phyloP scores from a whole-genome alignment of 805 yeast genomes.

The Nakazawaea populi region DNA sequence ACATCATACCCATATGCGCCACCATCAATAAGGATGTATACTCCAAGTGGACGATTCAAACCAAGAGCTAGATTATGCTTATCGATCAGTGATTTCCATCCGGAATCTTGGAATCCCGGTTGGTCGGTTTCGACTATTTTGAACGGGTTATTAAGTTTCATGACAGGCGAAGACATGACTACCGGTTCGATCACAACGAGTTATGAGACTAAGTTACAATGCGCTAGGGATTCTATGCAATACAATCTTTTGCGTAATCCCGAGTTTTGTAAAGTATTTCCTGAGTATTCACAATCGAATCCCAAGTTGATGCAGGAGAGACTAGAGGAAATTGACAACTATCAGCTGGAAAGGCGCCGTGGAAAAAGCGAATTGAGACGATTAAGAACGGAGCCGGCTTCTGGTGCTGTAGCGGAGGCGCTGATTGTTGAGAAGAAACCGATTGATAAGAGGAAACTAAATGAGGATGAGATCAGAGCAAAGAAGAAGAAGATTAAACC shows the following conservation, averaged over 20 bases:
- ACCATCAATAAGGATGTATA: slow-evolving; percentile 81
- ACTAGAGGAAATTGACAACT: slow-evolving; percentile 4
- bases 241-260: slow-evolving; percentile 55
- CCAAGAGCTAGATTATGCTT: slow-evolving; percentile 79
- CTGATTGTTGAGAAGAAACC: neutral
- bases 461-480: slow-evolving; percentile 65
- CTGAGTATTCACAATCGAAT: slow-evolving; percentile 53
- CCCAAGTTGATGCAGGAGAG: slow-evolving; percentile 9
- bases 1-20: slow-evolving; percentile 88
- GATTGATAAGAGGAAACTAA: slow-evolving; percentile 41
- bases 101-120: slow-evolving; percentile 94
- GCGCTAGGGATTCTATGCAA: slow-evolving; percentile 53
- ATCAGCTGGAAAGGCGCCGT: neutral
- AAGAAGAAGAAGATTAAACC: neutral
- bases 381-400: neutral
- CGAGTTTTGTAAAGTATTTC: slow-evolving; percentile 58
- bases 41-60: slow-evolving; percentile 86
- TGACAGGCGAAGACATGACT: slow-evolving; percentile 83
- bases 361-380: neutral
- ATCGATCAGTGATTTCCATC: slow-evolving; percentile 93
- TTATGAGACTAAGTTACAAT: slow-evolving; percentile 45
- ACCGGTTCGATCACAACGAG: slow-evolving; percentile 76
- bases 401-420: no score
- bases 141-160: slow-evolving; percentile 82
- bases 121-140: slow-evolving; percentile 91